A percentile compares a stretch with the other conserved stretches of the same genome.
Conservation (phyloP, 2,329 filamentous ascomycete genomes). For the Fusarium brevicatenulatum region DNA sequence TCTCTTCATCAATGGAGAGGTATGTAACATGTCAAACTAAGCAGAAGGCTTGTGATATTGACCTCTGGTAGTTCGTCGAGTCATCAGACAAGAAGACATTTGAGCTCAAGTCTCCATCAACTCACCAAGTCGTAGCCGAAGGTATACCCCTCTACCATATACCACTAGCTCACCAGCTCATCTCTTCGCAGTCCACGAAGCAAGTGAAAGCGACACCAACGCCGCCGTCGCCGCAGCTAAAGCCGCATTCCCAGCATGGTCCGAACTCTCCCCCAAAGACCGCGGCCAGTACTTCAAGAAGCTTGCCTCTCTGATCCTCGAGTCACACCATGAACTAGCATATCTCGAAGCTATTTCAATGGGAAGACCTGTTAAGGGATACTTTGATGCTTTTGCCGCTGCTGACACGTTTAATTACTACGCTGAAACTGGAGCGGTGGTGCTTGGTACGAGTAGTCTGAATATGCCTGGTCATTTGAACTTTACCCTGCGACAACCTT, state of each 20-base stretch:
- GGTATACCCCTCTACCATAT: background rate
- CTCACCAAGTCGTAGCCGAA: background rate
- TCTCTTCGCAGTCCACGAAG: background rate
- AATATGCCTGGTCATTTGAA: slow-evolving; percentile 59
- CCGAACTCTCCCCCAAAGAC: slow-evolving; percentile 49
- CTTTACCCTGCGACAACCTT: slow-evolving; percentile 59
- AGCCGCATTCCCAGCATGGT: slow-evolving; percentile 59
- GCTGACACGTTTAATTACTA: slow-evolving; percentile 53
- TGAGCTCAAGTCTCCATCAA: background rate
- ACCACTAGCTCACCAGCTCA: accelerated
- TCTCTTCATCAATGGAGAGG: background rate
- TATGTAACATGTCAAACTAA: no score
- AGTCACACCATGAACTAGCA: slow-evolving; percentile 54
- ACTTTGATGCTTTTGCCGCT: slow-evolving; percentile 52
- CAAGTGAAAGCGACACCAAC: slow-evolving; percentile 55
- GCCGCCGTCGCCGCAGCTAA: slow-evolving; percentile 59
- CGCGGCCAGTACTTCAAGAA: slow-evolving; percentile 56
- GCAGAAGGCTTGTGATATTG: accelerated
- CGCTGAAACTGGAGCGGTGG: slow-evolving; percentile 51
- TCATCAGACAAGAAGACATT: background rate
- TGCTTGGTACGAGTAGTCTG: slow-evolving; percentile 56
- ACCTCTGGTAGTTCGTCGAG: background rate
- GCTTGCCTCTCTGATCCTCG: slow-evolving; percentile 55
- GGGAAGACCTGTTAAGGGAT: slow-evolving; percentile 7
- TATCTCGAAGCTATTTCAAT: slow-evolving; percentile 19